Evolutionary conservation across 805 yeast genomes (phyloP), one percentile per base, ranked within the genome.

Genomic region (Wickerhamiella siamensis): DNA sequence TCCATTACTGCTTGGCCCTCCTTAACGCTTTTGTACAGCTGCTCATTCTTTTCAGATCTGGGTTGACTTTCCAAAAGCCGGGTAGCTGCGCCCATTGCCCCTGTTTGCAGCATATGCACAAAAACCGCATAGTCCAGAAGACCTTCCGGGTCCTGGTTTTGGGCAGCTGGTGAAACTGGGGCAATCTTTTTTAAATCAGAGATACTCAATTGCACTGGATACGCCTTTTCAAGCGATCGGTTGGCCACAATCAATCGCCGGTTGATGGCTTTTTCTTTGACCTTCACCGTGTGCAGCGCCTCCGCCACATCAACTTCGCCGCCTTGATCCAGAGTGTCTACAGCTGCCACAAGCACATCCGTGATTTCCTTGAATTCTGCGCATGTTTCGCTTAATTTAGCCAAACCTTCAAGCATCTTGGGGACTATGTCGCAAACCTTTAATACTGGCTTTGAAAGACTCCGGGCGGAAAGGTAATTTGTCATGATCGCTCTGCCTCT

Each of bases 401-500:
- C 37, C 40, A 37, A 18, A 15, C 15, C 5, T 37, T 37, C 33
- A 6, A 17, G 10, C 38, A 10, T 8, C 8, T 37, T 9, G 37
- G 33, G 14, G 10, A 9, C 16, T 9, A 10, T 10, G n/a, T 31
- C 10, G n/a, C n/a, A n/a, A n/a, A n/a, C n/a, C n/a, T n/a, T n/a
- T n/a, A n/a, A n/a, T n/a, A n/a, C n/a, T n/a, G n/a, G n/a, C n/a
- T n/a, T n/a, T n/a, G n/a, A n/a, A n/a, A n/a, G n/a, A n/a, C n/a
- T n/a, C n/a, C n/a, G n/a, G n/a, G n/a, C n/a, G n/a, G n/a, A n/a
- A n/a, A n/a, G n/a, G n/a, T 16, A 31, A 15, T 33, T 33, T 19
- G 31, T 5, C 38, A 54, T 63, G 55, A 50, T 65, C 17, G 46
- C 58, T 15, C 40, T 66, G 22, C 63, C 65, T 20, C 49, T 59